Conservation (phyloP, 495 filamentous ascomycete genomes). For the Opeltia flavorubescens region DNA sequence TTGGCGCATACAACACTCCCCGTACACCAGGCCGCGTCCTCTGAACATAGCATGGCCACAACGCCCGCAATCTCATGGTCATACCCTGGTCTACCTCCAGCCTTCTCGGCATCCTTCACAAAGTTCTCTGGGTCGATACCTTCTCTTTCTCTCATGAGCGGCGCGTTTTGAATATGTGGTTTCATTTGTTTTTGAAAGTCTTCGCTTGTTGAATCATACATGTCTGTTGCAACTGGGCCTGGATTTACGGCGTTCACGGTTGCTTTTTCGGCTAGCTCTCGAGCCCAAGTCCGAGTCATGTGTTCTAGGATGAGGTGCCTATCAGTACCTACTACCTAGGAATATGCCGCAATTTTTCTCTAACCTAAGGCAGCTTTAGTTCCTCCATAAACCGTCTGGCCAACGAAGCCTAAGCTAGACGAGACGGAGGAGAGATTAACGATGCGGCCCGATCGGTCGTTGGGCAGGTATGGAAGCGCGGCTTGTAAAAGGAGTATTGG, state of each 20-base stretch:
- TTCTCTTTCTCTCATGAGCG: conserved; percentile 37
- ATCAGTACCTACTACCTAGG: no score
- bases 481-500: conserved; percentile 71
- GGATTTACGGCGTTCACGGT: conserved; percentile 88
- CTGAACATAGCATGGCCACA: conserved; percentile 67
- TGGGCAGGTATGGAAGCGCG: conserved; percentile 52
- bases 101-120: conserved; percentile 40
- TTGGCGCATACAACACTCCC: conserved; percentile 81
- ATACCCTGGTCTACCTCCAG: conserved; percentile 59
- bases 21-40: conserved; percentile 66
- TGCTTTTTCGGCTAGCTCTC: conserved; percentile 60
- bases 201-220: conserved; percentile 43
- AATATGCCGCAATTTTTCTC: no score
- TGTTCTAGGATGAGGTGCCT: no score
- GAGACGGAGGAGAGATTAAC: conserved; percentile 66
- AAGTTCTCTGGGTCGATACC: conserved; percentile 48
- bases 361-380: conserved; percentile 80
- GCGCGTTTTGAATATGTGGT: conserved; percentile 54
- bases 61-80: conserved; percentile 68
- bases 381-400: conserved; percentile 70
- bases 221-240: conserved; percentile 73
- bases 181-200: conserved; percentile 41
- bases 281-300: conserved; percentile 84
- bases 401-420: conserved; percentile 50
- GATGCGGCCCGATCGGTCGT: conserved; percentile 61